A percentile compares a stretch with the other conserved stretches of the same genome.
phyloP scores from a whole-genome alignment of 2,329 filamentous ascomycete genomes.

The Curvularia spicifera region DNA sequence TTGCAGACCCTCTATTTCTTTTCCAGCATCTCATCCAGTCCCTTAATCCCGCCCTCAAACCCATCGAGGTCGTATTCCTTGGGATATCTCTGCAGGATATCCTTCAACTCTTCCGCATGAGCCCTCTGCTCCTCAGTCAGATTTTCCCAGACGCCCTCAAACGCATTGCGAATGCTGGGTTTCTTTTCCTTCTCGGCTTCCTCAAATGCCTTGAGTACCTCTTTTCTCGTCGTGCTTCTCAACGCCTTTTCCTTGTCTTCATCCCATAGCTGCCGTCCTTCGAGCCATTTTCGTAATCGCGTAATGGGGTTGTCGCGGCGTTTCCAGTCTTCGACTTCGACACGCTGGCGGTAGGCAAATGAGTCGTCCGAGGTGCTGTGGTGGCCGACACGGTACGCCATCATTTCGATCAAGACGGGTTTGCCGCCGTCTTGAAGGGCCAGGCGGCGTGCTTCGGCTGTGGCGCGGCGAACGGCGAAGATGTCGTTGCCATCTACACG shows the following conservation, averaged over 20 bases:
- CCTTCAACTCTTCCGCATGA: slow-evolving; percentile 78
- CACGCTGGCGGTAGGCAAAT: slow-evolving; percentile 90
- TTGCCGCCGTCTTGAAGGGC: slow-evolving; percentile 81
- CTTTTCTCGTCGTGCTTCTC: slow-evolving; percentile 69
- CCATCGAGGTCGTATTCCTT: slow-evolving; percentile 86
- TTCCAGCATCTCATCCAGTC: slow-evolving; percentile 56
- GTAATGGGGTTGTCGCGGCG: slow-evolving; percentile 87
- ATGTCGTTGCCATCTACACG: slow-evolving; percentile 95
- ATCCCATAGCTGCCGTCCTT: slow-evolving; percentile 81
- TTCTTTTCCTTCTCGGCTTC: slow-evolving; percentile 84
- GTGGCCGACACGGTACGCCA: slow-evolving; percentile 97
- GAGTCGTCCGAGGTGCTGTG: slow-evolving; percentile 97
- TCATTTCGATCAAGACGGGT: slow-evolving; percentile 88
- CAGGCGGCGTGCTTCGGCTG: slow-evolving; percentile 75
- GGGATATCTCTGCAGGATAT: slow-evolving; percentile 83
- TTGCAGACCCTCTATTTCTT: slow-evolving; percentile 20
- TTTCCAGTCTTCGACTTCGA: slow-evolving; percentile 97
- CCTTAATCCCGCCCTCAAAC: slow-evolving; percentile 75
- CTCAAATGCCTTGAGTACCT: slow-evolving; percentile 82
- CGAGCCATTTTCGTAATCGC: slow-evolving; percentile 87
- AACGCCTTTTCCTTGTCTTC: slow-evolving; percentile 80
- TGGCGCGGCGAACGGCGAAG: slow-evolving; percentile 83
- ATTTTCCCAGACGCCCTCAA: slow-evolving; percentile 88
- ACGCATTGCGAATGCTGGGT: slow-evolving; percentile 73
- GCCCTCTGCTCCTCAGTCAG: slow-evolving; percentile 77